Conservation (phyloP, 805 yeast genomes). For the Pichia phayaonensis region DNA sequence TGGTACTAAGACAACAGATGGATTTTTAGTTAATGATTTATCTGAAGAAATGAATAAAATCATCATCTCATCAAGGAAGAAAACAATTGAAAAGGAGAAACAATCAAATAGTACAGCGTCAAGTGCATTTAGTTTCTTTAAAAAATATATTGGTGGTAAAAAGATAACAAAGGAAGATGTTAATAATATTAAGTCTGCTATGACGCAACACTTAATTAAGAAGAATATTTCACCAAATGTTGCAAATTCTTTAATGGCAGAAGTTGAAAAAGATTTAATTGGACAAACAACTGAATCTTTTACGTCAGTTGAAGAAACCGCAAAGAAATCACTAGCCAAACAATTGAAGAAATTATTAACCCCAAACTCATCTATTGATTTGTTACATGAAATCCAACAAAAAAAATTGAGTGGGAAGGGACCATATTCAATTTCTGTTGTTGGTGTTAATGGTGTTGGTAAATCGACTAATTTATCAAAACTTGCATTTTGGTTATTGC, state of each 20-base stretch:
- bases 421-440: conserved; percentile 94
- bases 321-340: conserved; percentile 54
- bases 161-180: conserved; percentile 58
- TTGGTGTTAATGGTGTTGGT: conserved; percentile 98
- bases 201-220: conserved; percentile 69
- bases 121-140: conserved; percentile 51
- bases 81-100: conserved; percentile 14
- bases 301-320: conserved; percentile 68
- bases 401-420: conserved; percentile 31
- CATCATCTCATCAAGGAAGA: conserved; percentile 20
- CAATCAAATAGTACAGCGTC: conserved; percentile 18
- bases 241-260: conserved; percentile 61
- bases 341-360: conserved; percentile 71
- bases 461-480: conserved; percentile 93
- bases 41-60: conserved; percentile 43
- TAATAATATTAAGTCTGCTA: conserved; percentile 51
- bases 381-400: conserved; percentile 70
- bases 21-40: conserved; percentile 59
- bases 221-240: conserved; percentile 91
- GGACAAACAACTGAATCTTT: conserved; percentile 69
- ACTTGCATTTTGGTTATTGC: conserved; percentile 90
- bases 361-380: conserved; percentile 84
- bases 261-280: conserved; percentile 59
- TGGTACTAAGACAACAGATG: conserved; percentile 39
- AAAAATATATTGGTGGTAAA: conserved; percentile 61